Evolutionary conservation across 2,329 filamentous ascomycete species (phyloP), one percentile per base, ranked within the genome.

Genomic region (Ustulina deusta): DNA sequence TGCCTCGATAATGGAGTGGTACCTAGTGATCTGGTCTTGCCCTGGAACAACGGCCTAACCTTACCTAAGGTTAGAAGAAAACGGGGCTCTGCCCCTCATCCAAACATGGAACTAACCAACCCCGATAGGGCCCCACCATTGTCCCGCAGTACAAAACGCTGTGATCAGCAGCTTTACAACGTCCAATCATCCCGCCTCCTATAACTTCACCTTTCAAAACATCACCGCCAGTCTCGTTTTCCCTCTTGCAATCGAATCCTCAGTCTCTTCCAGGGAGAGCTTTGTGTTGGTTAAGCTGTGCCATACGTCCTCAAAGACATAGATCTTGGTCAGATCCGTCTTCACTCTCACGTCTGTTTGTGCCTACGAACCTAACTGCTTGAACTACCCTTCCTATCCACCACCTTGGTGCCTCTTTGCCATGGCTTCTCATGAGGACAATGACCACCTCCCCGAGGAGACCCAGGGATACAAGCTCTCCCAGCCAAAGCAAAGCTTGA

Each of bases 391-490:
- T 42, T n/a, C 22, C 56, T 36, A 27, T n/a, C n/a, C n/a, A n/a
- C 32, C 22, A 7, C 49, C 44, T 49, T 11, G 32, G 40, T 52
- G 32, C 66, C 46, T 69, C 62, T 67, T 74, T 81, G 85, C 75
- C 76, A 93, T 93, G 91, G 85, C 90, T 74, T 87, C 89, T 75
- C 84, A 88, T 78, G 85, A 90, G 72, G 87, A 93, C 13, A 93
- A 97, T 70, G 95, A 98, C 78, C 89, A 95, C 74, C 86, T 92
- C 81, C 91, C 93, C 72, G 92, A 96, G 84, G 88, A 91, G 84
- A 97, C 94, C 73, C 91, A 94, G 83, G 95, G 95, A 80, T 98
- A 97, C 91, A 97, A 97, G 89, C 92, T 97, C 79, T 94, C 93
- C 74, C 93, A 97, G 89, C 87, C 87, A 71, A 97, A 97, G 91